Base-by-base conservation (phyloP, 2,329 filamentous ascomycete genomes). In the Pleoardoris graminearum region DNA sequence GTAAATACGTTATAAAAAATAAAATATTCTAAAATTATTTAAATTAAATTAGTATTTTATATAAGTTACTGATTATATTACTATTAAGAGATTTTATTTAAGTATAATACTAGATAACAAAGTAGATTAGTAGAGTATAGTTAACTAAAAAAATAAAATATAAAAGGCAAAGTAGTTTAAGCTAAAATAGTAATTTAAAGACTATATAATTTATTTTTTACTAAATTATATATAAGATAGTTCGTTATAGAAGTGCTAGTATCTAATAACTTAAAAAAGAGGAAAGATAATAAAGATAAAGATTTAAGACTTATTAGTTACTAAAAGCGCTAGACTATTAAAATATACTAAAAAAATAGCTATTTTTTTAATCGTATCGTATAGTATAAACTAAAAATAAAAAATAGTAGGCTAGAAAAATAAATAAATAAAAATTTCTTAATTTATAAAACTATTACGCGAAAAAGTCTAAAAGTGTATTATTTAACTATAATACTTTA, bases 1-100 rank as follows among this genome's bases (percentile, higher is more conserved):
- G 23, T 36, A 38, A 48, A 53, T 42, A 33, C 49, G 5, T 56
- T 27, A 56, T 50, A 25, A 47, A 41, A 56, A 46, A 46, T 43
- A 42, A 42, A 48, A 41, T 17, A 37, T 38, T 22, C 45, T 48
- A 16, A 38, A 30, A 48, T 33, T 16, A 48, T 21, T 11, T 7
- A n/a, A 33, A 32, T 22, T 21, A 48, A 38, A 30, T n/a, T 48
- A 25, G 19, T 27, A 33, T 21, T 16, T 48, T 17, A 48, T 48
- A 17, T 17, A 39, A 48, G 21, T 38, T 10, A 35, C 45, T 21
- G 19, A 16, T 30, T n/a, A n/a, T 33, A 33, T 48, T 16, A 36
- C 25, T 17, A 30, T 45, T 30, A 35, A 48, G 35, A 21, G 32
- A 48, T 37, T n/a, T 22, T 7, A 14, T 30, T 21, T 25, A n/a